Evolutionary conservation across 129 eudicot genomes (phyloP).

Genomic region (Arctium lappa): DNA sequence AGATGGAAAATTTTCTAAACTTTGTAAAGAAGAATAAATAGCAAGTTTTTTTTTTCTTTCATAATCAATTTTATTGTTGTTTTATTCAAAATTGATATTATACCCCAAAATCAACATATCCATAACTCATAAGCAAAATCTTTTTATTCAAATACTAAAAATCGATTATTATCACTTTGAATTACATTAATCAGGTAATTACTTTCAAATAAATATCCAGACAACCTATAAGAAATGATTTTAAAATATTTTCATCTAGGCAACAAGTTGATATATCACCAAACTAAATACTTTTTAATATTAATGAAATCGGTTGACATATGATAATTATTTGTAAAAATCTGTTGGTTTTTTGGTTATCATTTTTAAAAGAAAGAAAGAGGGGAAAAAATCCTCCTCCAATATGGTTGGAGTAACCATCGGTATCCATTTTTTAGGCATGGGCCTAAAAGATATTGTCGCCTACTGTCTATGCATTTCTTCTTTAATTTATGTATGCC

Average conservation of each 20-base stretch:
- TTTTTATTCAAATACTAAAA: too few relatives aligned
- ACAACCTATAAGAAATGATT: too few relatives aligned
- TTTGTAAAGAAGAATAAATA: background rate
- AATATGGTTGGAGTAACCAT: slow-evolving; percentile 3
- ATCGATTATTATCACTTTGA: too few relatives aligned
- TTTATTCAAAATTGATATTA: too few relatives aligned
- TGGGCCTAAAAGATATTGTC: slow-evolving; percentile 5
- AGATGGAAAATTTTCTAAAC: background rate
- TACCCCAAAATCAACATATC: too few relatives aligned
- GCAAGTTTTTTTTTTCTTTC: background rate
- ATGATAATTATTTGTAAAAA: background rate
- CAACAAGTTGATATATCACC: background rate
- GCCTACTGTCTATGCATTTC: slow-evolving; percentile 14
- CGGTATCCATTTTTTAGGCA: background rate
- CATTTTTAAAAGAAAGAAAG: background rate
- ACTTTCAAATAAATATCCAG: too few relatives aligned
- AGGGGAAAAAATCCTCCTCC: background rate
- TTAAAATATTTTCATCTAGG: background rate
- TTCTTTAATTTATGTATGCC: slow-evolving; percentile 9
- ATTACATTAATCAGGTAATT: too few relatives aligned
- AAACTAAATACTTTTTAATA: background rate
- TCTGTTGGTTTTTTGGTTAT: background rate
- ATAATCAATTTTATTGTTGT: background rate
- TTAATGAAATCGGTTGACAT: background rate
- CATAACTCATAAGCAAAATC: too few relatives aligned